A percentile compares a stretch with the other conserved stretches of the same genome.
Conservation (phyloP, 2,329 filamentous ascomycete genomes). For the Xylariaceae sp. region DNA sequence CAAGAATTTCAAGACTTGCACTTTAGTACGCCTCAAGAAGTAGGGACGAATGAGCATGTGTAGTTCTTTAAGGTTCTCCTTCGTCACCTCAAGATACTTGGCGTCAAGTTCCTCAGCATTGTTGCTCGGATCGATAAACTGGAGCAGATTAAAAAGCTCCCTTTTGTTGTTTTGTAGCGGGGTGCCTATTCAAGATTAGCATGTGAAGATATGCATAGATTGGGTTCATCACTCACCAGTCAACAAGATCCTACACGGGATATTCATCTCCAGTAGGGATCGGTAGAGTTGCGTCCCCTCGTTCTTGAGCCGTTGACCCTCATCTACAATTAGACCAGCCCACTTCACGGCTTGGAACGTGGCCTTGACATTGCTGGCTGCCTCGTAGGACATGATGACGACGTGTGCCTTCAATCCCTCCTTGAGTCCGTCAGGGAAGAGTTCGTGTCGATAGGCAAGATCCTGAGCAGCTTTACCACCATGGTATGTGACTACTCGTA, state of each 20-base stretch:
- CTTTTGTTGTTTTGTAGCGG: conserved; percentile 94
- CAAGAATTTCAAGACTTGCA: conserved; percentile 85
- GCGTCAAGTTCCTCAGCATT: conserved; percentile 75
- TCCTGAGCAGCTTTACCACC: conserved; percentile 75
- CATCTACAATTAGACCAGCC: conserved; percentile 89
- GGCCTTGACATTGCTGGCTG: conserved; percentile 73
- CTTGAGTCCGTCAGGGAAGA: conserved; percentile 69
- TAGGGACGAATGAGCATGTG: conserved; percentile 81
- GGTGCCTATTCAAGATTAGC: conserved; percentile 52
- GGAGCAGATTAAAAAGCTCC: conserved; percentile 94
- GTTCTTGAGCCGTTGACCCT: conserved; percentile 94
- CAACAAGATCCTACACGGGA: conserved; percentile 82
- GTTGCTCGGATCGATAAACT: conserved; percentile 78
- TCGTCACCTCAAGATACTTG: conserved; percentile 76
- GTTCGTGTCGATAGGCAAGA: conserved; percentile 79
- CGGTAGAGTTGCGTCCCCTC: conserved; percentile 82
- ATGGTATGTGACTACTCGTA: conserved; percentile 92
- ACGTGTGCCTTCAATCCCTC: conserved; percentile 84
- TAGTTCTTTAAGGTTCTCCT: conserved; percentile 78
- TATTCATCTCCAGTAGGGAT: conserved; percentile 70
- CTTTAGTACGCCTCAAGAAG: conserved; percentile 78
- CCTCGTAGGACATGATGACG: conserved; percentile 94
- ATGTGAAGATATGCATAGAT: conserved; percentile 20
- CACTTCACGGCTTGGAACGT: conserved; percentile 75
- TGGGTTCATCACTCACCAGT: conserved; percentile 55